These are phyloP conservation scores for Escallonia herrerae DNA, from an alignment of 129 eudicot species.

Conservation along the genomic window DNA sequence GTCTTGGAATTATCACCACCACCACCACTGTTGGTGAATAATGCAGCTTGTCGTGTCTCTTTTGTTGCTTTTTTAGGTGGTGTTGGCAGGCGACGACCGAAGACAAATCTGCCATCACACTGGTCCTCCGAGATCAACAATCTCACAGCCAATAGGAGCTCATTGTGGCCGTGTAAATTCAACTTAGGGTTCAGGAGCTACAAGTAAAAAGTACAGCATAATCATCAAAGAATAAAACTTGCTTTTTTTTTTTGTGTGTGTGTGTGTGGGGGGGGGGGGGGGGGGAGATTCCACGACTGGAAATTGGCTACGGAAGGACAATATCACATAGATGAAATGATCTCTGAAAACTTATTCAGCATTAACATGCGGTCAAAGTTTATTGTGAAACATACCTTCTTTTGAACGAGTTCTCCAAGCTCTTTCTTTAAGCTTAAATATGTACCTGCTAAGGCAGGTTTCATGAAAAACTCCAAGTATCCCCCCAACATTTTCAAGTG, in stretches of 20 bases:
- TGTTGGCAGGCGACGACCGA: constrained; percentile 47
- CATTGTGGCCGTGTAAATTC: constrained; percentile 38
- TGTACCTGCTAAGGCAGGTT: constrained; percentile 64
- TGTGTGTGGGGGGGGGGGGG: no score
- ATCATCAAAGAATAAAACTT: no score
- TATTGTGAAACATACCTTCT: constrained; percentile 37
- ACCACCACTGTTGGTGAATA: constrained; percentile 6
- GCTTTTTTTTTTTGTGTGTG: no score
- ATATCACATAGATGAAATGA: no score
- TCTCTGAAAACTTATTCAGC: neutral
- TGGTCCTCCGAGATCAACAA: constrained; percentile 66
- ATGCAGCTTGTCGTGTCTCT: constrained; percentile 10
- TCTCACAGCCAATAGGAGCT: constrained; percentile 66
- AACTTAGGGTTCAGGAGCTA: constrained; percentile 74
- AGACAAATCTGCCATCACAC: constrained; percentile 91
- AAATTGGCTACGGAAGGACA: neutral
- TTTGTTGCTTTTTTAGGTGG: constrained; percentile 33
- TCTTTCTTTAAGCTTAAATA: constrained; percentile 64
- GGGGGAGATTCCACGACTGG: no score
- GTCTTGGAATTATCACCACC: constrained; percentile 59
- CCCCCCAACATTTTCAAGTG: constrained; percentile 94
- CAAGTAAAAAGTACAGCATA: neutral
- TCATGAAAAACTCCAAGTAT: constrained; percentile 89
- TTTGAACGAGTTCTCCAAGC: constrained; percentile 74
- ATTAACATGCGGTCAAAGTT: neutral